phyloP scores from a whole-genome alignment of 257 asterid species.

The Scutellaria galericulata region DNA sequence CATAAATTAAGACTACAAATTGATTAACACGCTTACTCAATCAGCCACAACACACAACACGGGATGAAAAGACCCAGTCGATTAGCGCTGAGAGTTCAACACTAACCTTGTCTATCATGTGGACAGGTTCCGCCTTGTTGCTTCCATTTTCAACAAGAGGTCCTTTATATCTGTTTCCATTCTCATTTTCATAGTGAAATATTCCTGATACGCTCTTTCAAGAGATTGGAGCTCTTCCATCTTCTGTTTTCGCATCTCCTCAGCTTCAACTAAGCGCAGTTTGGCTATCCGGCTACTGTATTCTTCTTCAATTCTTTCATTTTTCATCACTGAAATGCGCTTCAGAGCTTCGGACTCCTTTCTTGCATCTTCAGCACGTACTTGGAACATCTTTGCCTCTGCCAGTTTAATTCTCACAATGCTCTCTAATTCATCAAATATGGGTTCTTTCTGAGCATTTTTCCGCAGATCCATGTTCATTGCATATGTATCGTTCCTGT shows the following conservation, averaged over 20 bases:
- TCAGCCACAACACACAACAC: constrained; percentile 18
- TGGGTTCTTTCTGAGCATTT: constrained; percentile 52
- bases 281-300: constrained; percentile 63
- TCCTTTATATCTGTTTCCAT: constrained; percentile 92
- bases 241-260: constrained; percentile 89
- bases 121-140: constrained; percentile 74
- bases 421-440: constrained; percentile 89
- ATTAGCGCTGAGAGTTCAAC: neutral
- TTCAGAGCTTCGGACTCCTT: constrained; percentile 85
- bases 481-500: constrained; percentile 46
- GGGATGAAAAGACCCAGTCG: neutral
- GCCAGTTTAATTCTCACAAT: constrained; percentile 88
- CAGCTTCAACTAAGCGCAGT: constrained; percentile 80
- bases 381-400: constrained; percentile 89
- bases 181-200: constrained; percentile 82
- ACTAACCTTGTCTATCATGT: constrained; percentile 40
- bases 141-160: constrained; percentile 88
- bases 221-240: constrained; percentile 74
- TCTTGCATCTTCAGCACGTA: constrained; percentile 93
- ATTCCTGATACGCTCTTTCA: constrained; percentile 79
- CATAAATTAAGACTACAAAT: constrained; percentile 41
- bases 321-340: constrained; percentile 66
- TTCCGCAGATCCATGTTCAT: constrained; percentile 49
- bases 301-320: constrained; percentile 80
- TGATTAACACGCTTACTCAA: constrained; percentile 17